phyloP scores from a whole-genome alignment of 2,329 filamentous ascomycete genomes.

The Dactylonectria macrodidyma region DNA sequence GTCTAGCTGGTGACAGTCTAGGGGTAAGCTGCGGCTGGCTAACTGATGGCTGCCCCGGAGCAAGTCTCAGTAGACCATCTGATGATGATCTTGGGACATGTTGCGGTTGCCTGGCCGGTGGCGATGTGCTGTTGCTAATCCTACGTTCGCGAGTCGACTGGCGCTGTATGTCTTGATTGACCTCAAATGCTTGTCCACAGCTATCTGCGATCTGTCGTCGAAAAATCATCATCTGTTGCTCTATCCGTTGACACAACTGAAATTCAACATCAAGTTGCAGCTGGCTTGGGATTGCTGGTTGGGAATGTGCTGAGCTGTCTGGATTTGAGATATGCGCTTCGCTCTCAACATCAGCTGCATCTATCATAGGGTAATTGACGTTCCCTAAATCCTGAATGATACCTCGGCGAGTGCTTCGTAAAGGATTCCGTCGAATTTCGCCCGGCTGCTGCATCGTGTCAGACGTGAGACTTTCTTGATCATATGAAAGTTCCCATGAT shows the following conservation, averaged over 20 bases:
- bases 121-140: neutral
- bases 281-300: neutral
- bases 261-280: neutral
- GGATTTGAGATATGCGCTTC: neutral
- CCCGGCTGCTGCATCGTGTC: neutral
- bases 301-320: neutral
- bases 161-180: too few species aligned
- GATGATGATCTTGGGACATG: too few species aligned
- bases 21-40: too few species aligned
- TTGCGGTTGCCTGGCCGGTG: neutral
- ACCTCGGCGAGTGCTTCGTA: slow-evolving; percentile 10
- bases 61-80: too few species aligned
- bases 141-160: too few species aligned
- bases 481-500: neutral
- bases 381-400: slow-evolving; percentile 4
- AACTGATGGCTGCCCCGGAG: too few species aligned
- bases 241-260: neutral
- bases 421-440: slow-evolving; percentile 4
- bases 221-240: neutral
- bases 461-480: slow-evolving; percentile 7
- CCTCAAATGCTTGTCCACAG: neutral
- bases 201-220: neutral
- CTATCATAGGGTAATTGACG: slow-evolving; percentile 1
- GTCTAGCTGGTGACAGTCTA: neutral
- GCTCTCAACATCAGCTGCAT: neutral